Evolutionary conservation across 1,284 basidiomycete genomes (phyloP), one percentile per base, ranked within the genome.

Genomic region (Ustilago cynodontis): DNA sequence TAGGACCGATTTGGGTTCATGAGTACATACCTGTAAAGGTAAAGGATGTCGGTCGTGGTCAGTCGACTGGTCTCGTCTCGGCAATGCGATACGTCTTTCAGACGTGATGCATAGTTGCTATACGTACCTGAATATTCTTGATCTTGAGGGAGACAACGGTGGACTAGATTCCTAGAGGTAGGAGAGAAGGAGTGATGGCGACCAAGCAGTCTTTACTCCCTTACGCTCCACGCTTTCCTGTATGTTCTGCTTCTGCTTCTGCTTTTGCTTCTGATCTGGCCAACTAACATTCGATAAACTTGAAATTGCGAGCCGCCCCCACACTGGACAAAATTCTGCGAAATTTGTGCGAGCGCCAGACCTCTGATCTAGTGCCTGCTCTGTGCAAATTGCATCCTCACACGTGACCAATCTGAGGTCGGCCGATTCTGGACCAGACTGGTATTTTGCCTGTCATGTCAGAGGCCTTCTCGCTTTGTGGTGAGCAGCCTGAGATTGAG

Each of bases 111-210:
- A 24, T 1, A 20, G 9, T 16, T 16, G 26, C 9, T 1, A 22
- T 9, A 70, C 74, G 35, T 68, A 77, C 74, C 74, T 77, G 70
- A 57, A 65, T 65, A 28, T 63, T 66, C 52, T 77, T 69, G 69
- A 72, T 77, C 74, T 77, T 77, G 74, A 77, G 74, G 74, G 59
- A 56, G 70, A 72, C 62, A 59, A 60, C 43, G 66, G 56, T 62
- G 51, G 53, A 59, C 53, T 68, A 67, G 51, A 72, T 72, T 70
- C 67, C 72, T 70, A 60, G 39, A 69, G 69, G 59, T 57, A 53
- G 47, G 56, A 61, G 51, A 47, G 54, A 65, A 65, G 49, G 61
- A 39, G 18, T 64, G 73, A 68, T 71, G 71, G 66, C 63, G 66
- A 74, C 47, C 63, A 59, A 55, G 33, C n/a, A 39, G 20, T 62